Percentiles rank a stretch among this genome's conserved stretches.
Evolutionary conservation across 805 yeast genomes (phyloP).

Genomic region (Barnettozyma vustinii): DNA sequence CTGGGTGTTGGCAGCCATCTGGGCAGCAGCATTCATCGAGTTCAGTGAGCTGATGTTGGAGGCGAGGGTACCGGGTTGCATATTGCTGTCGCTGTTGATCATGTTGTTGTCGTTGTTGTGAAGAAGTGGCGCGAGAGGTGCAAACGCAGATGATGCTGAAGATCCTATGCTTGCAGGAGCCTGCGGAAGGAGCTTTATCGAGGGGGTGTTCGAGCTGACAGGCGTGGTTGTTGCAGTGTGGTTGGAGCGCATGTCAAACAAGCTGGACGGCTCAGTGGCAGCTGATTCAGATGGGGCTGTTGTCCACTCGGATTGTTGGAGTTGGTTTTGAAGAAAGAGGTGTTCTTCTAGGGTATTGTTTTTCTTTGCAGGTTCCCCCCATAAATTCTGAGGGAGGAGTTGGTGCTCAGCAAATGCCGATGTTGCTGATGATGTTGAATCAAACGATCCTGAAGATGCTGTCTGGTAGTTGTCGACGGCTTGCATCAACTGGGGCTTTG

Average conservation of each 20-base stretch:
- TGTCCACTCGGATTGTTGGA: background rate
- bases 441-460: slow-evolving; percentile 6
- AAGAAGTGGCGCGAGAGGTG: background rate
- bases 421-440: slow-evolving; percentile 4
- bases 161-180: background rate
- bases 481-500: background rate
- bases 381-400: slow-evolving; percentile 31
- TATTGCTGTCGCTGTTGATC: slow-evolving; percentile 1
- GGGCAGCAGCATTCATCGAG: slow-evolving; percentile 2
- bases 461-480: background rate
- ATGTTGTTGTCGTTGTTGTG: slow-evolving; percentile 3
- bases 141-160: background rate
- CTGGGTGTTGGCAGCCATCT: slow-evolving; percentile 13
- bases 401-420: slow-evolving; percentile 17
- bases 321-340: slow-evolving; percentile 12
- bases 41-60: background rate
- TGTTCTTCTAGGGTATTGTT: slow-evolving; percentile 12
- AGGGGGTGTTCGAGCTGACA: slow-evolving; percentile 7
- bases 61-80: background rate
- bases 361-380: slow-evolving; percentile 23
- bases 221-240: slow-evolving; percentile 15
- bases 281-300: background rate
- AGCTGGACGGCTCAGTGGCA: background rate
- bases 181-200: slow-evolving; percentile 2
- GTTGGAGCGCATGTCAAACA: slow-evolving; percentile 4